Conservation (phyloP, 75 land plant species). For the Sequoia sempervirens region DNA sequence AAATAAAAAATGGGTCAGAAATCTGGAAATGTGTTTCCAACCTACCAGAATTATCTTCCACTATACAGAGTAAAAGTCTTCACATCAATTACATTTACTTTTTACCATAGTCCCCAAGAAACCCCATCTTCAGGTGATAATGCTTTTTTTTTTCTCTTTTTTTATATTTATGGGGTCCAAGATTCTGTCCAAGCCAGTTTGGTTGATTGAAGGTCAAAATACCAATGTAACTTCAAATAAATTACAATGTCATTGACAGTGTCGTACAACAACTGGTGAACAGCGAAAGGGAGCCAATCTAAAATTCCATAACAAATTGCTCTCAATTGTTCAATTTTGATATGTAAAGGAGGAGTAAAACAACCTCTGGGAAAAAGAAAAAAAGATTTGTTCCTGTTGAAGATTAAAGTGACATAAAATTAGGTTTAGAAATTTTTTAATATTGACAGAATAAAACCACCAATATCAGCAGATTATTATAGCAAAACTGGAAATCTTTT, state of each 20-base stretch:
- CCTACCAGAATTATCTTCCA: background rate
- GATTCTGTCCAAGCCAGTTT: background rate
- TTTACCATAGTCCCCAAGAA: background rate
- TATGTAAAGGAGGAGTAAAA: background rate
- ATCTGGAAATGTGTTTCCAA: background rate
- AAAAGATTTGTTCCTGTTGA: no score
- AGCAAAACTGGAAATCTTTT: no score
- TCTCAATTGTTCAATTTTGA: background rate
- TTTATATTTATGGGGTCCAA: no score
- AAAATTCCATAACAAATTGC: background rate
- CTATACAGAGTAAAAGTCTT: no score
- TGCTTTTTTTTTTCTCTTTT: no score
- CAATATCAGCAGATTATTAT: no score
- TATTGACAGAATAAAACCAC: no score
- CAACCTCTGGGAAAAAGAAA: background rate
- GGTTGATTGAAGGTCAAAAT: background rate
- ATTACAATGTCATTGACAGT: background rate
- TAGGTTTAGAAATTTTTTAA: no score
- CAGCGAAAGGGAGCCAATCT: background rate
- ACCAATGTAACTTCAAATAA: background rate
- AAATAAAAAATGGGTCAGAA: background rate
- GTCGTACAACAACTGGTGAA: background rate
- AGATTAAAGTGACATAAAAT: no score
- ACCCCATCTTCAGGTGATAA: background rate
- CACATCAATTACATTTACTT: no score